Evolutionary conservation across 1,139 yeast species (phyloP).

Genomic region (Suhomyces wounanorum): DNA sequence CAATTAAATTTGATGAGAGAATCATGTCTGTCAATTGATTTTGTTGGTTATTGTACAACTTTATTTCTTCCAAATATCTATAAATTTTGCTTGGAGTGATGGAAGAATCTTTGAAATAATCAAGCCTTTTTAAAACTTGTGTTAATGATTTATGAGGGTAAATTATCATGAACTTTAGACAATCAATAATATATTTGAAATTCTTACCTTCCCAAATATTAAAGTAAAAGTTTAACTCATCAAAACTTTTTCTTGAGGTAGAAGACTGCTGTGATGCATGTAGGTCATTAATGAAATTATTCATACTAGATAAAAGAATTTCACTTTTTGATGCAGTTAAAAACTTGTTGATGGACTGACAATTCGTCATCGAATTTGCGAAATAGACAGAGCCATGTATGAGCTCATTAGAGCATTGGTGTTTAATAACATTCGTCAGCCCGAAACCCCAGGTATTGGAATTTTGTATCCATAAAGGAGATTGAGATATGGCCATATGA

Average conservation of each 20-base stretch:
- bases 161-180: conserved; percentile 32
- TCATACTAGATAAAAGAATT: conserved; percentile 13
- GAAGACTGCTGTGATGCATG: conserved; percentile 13
- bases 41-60: conserved; percentile 27
- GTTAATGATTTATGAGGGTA: conserved; percentile 38
- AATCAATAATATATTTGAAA: conserved; percentile 27
- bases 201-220: conserved; percentile 38
- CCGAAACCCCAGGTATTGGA: conserved; percentile 16
- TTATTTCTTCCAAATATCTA: conserved; percentile 23
- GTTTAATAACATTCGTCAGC: conserved; percentile 25
- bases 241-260: conserved; percentile 17
- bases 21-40: conserved; percentile 31
- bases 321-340: conserved; percentile 15
- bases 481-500: conserved; percentile 29
- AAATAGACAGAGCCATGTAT: conserved; percentile 26
- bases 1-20: conserved; percentile 34
- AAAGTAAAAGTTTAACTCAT: conserved; percentile 30
- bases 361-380: conserved; percentile 27
- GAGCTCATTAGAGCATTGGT: conserved; percentile 31
- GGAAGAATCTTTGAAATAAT: conserved; percentile 15
- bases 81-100: conserved; percentile 21
- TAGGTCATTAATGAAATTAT: conserved; percentile 20
- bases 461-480: conserved; percentile 34
- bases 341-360: conserved; percentile 21
- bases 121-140: conserved; percentile 17